phyloP scores from a whole-genome alignment of 176 grass and related monocot genomes.

The Cymbopogon citratus region DNA sequence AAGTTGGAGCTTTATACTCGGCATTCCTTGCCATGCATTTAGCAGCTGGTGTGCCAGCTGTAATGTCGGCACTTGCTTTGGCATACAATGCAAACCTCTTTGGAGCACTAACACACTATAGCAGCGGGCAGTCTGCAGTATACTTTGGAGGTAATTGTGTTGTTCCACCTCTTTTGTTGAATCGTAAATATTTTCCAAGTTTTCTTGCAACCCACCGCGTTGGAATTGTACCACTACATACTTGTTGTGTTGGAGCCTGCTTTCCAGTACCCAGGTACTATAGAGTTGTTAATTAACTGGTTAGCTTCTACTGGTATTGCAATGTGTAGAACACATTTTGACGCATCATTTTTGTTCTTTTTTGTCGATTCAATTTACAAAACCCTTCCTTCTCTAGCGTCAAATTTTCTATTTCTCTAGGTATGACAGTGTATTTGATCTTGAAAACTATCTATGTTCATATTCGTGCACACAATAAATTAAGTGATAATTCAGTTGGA shows the following conservation, averaged over 20 bases:
- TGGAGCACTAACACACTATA: slow-evolving; percentile 93
- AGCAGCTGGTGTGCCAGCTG: slow-evolving; percentile 82
- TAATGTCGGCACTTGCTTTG: slow-evolving; percentile 73
- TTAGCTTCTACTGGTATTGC: neutral
- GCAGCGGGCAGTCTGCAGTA: slow-evolving; percentile 86
- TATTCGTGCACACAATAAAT: neutral
- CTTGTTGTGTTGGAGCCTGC: neutral
- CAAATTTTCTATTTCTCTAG: neutral
- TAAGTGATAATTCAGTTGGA: neutral
- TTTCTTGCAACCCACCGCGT: neutral
- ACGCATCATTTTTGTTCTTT: neutral
- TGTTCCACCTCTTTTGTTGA: neutral
- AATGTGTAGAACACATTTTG: neutral
- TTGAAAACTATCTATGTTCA: neutral
- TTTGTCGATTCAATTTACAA: neutral
- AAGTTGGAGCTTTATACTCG: slow-evolving; percentile 81
- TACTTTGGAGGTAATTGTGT: slow-evolving; percentile 82
- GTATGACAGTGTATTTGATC: neutral
- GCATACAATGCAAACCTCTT: slow-evolving; percentile 95
- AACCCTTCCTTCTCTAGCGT: neutral
- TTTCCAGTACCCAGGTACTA: neutral
- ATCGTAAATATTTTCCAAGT: slow-evolving; percentile 3
- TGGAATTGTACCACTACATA: neutral
- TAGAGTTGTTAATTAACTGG: neutral
- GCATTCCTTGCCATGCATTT: slow-evolving; percentile 98